Evolutionary conservation across 768 basidiomycete species (phyloP), one percentile per base, ranked within the genome.

Genomic region (Leucogyrophana mollusca): DNA sequence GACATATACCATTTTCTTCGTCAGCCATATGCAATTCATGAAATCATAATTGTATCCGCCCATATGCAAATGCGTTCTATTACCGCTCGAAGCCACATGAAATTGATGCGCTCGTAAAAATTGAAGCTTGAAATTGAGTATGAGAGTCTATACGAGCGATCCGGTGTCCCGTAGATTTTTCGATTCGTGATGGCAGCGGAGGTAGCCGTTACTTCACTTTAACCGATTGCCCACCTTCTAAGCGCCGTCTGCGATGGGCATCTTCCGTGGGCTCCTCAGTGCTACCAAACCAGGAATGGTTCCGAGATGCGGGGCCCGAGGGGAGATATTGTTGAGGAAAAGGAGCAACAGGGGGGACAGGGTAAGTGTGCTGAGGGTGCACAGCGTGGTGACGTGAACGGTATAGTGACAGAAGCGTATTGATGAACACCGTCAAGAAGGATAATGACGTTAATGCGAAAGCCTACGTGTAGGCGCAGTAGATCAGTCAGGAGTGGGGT

Each of bases 391-490:
- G 77, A 56, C 80, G 78, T 35, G 86, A 72, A 42, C 89, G 86
- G 64, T 88, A 90, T 32, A 90, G 73, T 27, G 85, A 85, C 44
- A 90, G 73, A 43, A 90, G 66, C n/a, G 85, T 70, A 66, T 91
- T 91, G 66, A 90, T 78, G 69, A 91, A 88, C 14, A 88, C 68
- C 14, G 88, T 90, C 56, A 89, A 57, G 63, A 90, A 90, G 24
- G 83, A 74, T 46, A 90, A 67, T 46, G 88, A 89, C 50, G 84
- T 82, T 66, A 91, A 63, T 21, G 83, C 80, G 69, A 90, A 90
- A 20, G 74, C 72, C 88, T 90, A 48, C 48, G 21, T 21, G 24
- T 37, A 30, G 33, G 11, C 23, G 45, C 13, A 35, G 33, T 17
- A 3, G 11, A 24, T 48, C 27, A 16, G 5, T 23, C 16, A 16